These are phyloP conservation scores for Phytophthora ohioensis DNA, from an alignment of 352 stramenopile genomes.

Conservation along the genomic window DNA sequence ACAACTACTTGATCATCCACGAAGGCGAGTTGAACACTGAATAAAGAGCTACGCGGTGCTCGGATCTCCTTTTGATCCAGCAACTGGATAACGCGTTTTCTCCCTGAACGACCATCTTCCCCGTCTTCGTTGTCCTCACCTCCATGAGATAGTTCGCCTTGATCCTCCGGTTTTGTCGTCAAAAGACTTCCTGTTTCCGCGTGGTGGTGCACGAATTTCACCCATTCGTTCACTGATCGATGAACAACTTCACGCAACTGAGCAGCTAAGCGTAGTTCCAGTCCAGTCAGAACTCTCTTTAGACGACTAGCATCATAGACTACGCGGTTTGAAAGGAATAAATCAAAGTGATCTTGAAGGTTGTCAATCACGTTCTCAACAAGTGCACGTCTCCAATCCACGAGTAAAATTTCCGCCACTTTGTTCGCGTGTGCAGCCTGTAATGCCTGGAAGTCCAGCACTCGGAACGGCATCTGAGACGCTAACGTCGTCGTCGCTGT, in stretches of 20 bases:
- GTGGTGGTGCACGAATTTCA: conserved; percentile 56
- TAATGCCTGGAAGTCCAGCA: conserved; percentile 87
- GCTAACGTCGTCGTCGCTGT: conserved; percentile 37
- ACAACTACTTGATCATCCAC: conserved; percentile 62
- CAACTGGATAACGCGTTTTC: conserved; percentile 11
- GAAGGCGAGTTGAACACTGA: conserved; percentile 80
- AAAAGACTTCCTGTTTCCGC: conserved; percentile 10
- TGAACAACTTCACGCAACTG: conserved; percentile 84
- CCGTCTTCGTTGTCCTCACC: not conserved
- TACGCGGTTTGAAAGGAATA: conserved; percentile 88
- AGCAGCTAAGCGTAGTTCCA: conserved; percentile 88
- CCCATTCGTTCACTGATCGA: conserved; percentile 65
- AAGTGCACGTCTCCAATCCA: conserved; percentile 91
- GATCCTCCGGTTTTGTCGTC: conserved; percentile 5
- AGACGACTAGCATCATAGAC: conserved; percentile 70
- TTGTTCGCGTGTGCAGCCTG: conserved; percentile 84
- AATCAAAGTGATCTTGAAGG: conserved; percentile 94
- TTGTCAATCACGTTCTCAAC: conserved; percentile 95
- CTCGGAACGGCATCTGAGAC: conserved; percentile 80
- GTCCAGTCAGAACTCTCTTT: conserved; percentile 79
- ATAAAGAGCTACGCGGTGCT: conserved; percentile 74
- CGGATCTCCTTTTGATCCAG: conserved; percentile 41
- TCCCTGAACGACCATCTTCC: not conserved
- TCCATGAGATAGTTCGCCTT: not conserved
- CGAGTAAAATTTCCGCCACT: conserved; percentile 71